A percentile compares a stretch with the other conserved stretches of the same genome.
phyloP scores from a whole-genome alignment of 1,284 basidiomycete species.

The Heliocybe sulcata region DNA sequence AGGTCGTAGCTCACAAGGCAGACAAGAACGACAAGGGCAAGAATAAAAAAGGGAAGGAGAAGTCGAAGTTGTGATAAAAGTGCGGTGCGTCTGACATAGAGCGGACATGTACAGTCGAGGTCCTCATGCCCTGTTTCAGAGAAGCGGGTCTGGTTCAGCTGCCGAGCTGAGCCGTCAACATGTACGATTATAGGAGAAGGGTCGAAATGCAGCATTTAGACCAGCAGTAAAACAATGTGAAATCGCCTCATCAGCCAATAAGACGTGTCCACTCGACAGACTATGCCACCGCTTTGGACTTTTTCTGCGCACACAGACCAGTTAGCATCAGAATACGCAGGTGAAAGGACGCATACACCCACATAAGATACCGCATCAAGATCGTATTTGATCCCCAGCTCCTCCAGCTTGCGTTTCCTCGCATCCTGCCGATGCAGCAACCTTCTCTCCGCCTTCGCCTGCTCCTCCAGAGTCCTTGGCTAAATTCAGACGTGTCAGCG shows the following conservation, averaged over 20 bases:
- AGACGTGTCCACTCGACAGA: background rate
- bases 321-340: background rate
- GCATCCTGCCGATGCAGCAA: constrained; percentile 74
- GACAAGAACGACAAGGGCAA: background rate
- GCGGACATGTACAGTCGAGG: no score
- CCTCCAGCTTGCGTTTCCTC: constrained; percentile 75
- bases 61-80: constrained; percentile 5
- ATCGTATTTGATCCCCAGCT: constrained; percentile 86
- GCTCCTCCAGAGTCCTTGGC: constrained; percentile 73
- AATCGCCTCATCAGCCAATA: no score
- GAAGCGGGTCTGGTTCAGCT: no score
- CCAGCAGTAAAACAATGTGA: no score
- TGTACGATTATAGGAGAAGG: no score
- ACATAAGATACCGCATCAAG: constrained; percentile 73
- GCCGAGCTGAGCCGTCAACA: no score
- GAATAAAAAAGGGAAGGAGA: background rate
- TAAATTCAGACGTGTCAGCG: constrained; percentile 20
- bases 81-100: no score
- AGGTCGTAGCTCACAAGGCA: constrained; percentile 18
- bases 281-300: constrained; percentile 9
- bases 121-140: no score
- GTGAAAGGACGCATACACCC: constrained; percentile 18
- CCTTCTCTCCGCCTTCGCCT: constrained; percentile 60
- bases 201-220: no score
- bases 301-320: constrained; percentile 16